Base-by-base conservation (phyloP, 495 filamentous ascomycete species). In the Cercophora sp. region DNA sequence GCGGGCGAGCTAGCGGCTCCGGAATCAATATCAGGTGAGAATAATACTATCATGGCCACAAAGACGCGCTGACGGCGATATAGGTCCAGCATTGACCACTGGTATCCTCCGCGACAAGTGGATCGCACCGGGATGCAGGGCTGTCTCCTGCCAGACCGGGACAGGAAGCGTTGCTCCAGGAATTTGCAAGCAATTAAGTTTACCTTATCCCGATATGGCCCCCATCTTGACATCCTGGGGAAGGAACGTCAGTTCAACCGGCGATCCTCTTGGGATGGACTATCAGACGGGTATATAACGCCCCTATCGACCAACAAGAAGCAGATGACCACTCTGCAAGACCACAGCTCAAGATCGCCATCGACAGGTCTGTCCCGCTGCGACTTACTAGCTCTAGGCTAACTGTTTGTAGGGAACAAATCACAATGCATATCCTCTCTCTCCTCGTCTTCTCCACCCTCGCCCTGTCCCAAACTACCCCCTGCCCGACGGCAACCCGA, bases 401-500 rank as follows among this genome's bases (percentile, higher is more conserved):
- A 47, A 27, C 13, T 40, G 39, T 19, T 22, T 52, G 20, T 31
- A 31, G 20, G 6, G 29, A 19, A 41, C 8, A 25, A 49, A 23
- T 23, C 41, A 65, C 63, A 60, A 65, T 61, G 48, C 16, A 56
- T 47, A n/a, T 44, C 44, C 19, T 52, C 23, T 26, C 29, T 13
- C 34, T 61, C 29, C 57, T 65, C 52, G 46, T 49, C 36, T 54
- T 67, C n/a, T 52, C 58, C 23, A 39, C 58, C 49, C 41, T 63
- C 20, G 51, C 15, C 27, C 32, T 60, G 8, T 59, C 39, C 20
- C 58, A 64, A 19, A 19, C 35, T 41, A 32, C 11, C 29, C 46
- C 11, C 52, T 67, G 60, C 58, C 64, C 64, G 9, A 67, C 64
- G 10, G 60, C 58, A 1, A 65, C 62, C 3, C 56, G 55, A 6